These are phyloP conservation scores for Tolypocladium tundrense DNA, from an alignment of 2,329 filamentous ascomycete genomes.

Conservation along the genomic window DNA sequence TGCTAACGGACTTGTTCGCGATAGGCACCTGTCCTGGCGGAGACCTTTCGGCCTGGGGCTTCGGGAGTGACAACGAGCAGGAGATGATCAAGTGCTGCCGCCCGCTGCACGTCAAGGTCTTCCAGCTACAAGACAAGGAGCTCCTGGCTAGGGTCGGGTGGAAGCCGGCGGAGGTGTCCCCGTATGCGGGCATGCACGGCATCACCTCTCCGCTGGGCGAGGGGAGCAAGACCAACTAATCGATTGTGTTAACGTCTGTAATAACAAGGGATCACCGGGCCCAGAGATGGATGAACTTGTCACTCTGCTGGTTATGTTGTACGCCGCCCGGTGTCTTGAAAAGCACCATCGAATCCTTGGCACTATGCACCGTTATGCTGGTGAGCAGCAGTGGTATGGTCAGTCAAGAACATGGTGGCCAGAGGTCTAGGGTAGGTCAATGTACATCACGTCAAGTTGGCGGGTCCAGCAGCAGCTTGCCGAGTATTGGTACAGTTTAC, in stretches of 20 bases:
- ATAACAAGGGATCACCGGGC: too few species aligned
- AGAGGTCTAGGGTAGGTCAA: background rate
- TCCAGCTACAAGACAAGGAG: conserved; percentile 42
- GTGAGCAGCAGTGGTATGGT: background rate
- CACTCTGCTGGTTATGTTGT: too few species aligned
- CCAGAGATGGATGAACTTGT: too few species aligned
- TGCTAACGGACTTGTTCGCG: background rate
- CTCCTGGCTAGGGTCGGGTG: conserved; percentile 46
- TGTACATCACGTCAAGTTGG: background rate
- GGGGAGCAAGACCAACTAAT: background rate
- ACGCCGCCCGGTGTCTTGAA: too few species aligned
- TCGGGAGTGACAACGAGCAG: conserved; percentile 56
- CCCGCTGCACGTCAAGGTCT: conserved; percentile 66
- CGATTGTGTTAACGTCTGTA: background rate
- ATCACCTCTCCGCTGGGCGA: conserved; percentile 18
- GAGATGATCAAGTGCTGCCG: conserved; percentile 63
- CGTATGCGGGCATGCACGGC: conserved; percentile 58
- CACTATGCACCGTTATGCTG: too few species aligned
- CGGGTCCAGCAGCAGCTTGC: background rate
- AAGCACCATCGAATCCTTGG: too few species aligned
- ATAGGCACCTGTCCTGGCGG: conserved; percentile 66
- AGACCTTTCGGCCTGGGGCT: conserved; percentile 74
- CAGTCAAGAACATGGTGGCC: too few species aligned
- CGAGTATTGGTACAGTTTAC: background rate
- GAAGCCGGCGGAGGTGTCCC: conserved; percentile 48